Evolutionary conservation across 768 basidiomycete species (phyloP).

Genomic region (Xerocomellus amylosporus): DNA sequence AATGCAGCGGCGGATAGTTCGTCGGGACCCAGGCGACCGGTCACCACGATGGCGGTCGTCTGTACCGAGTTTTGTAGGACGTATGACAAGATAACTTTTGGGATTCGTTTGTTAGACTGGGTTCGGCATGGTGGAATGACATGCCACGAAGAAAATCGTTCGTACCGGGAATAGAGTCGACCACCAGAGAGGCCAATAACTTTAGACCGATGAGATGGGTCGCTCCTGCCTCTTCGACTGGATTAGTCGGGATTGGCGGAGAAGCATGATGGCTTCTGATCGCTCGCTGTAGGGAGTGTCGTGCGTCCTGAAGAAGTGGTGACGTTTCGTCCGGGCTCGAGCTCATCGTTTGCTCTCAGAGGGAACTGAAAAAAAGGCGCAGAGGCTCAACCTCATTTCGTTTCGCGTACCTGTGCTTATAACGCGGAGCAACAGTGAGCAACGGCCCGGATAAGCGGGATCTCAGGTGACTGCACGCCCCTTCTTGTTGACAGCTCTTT

Average conservation of each 20-base stretch:
- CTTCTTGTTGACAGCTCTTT: constrained; percentile 8
- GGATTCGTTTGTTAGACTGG: not conserved
- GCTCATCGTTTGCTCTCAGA: constrained; percentile 13
- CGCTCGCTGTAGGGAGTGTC: constrained; percentile 1
- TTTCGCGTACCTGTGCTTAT: constrained; percentile 12
- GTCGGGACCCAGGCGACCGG: constrained; percentile 64
- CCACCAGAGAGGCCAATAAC: constrained; percentile 47
- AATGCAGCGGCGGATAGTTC: constrained; percentile 72
- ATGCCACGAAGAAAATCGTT: not conserved
- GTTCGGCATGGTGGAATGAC: not conserved
- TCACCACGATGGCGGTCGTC: constrained; percentile 59
- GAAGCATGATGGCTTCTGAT: constrained; percentile 6
- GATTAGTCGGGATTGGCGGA: constrained; percentile 15
- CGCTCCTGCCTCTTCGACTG: constrained; percentile 32
- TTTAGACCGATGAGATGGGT: constrained; percentile 20
- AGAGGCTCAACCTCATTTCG: not conserved
- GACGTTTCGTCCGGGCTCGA: constrained; percentile 26
- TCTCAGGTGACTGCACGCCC: too few species aligned
- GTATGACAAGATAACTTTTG: constrained; percentile 66
- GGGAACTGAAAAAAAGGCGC: constrained; percentile 11
- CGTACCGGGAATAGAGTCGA: constrained; percentile 60
- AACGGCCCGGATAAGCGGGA: constrained; percentile 8
- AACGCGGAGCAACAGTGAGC: constrained; percentile 7
- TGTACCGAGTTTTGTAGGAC: constrained; percentile 73
- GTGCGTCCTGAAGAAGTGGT: constrained; percentile 29